These are phyloP conservation scores for Dendrocalamus sinicus DNA, from an alignment of 176 grass and related monocot species.

Conservation along the genomic window DNA sequence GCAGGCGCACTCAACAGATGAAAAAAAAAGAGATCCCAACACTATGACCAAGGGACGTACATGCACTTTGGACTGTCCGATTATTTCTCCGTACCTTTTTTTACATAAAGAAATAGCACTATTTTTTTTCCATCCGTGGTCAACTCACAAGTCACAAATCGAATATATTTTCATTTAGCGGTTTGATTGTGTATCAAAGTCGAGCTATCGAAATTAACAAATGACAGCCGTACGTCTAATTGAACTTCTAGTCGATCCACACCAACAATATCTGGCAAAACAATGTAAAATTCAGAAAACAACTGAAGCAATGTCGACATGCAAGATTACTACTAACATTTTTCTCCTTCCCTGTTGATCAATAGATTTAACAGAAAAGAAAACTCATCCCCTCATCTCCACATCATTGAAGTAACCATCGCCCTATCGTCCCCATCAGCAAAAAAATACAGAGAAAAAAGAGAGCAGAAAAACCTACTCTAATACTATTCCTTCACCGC, in stretches of 20 bases:
- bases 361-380: slow-evolving; percentile 26
- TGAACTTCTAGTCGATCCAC: neutral
- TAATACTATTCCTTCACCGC: slow-evolving; percentile 31
- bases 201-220: neutral
- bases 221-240: neutral
- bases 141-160: neutral
- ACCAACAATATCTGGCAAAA: neutral
- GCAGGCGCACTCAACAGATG: neutral
- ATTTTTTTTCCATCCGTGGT: neutral
- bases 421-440: neutral
- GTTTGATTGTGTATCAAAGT: neutral
- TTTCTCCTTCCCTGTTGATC: neutral
- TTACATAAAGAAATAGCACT: neutral
- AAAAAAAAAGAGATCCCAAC: neutral
- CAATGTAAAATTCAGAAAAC: neutral
- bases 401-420: slow-evolving; percentile 24
- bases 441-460: neutral
- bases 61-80: neutral
- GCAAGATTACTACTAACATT: neutral
- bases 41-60: too few species aligned
- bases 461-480: slow-evolving; percentile 12
- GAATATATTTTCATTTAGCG: neutral
- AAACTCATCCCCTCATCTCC: slow-evolving; percentile 14
- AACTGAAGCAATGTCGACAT: neutral
- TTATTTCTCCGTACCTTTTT: neutral